A percentile compares a stretch with the other conserved stretches of the same genome.
These are phyloP conservation scores for Sequoia sempervirens DNA, from an alignment of 75 land plant species.

Conservation along the genomic window DNA sequence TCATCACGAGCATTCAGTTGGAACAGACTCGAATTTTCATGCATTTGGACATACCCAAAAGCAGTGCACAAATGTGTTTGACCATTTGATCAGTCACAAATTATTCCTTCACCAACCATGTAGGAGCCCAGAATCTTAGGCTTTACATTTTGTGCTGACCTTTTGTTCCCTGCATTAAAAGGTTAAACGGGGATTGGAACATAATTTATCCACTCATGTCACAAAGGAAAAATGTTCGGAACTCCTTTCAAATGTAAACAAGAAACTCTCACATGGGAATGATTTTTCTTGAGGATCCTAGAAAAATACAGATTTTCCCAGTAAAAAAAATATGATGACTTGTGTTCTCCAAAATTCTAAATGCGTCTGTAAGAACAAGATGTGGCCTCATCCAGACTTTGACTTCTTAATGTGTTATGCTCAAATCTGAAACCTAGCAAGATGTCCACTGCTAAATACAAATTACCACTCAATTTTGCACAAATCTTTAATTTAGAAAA, in stretches of 20 bases:
- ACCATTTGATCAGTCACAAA: slow-evolving; percentile 29
- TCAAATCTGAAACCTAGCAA: not conserved
- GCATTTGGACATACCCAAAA: slow-evolving; percentile 9
- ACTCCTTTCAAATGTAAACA: not conserved
- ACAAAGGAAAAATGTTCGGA: not conserved
- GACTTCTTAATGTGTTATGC: not conserved
- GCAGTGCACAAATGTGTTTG: slow-evolving; percentile 27
- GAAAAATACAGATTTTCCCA: not conserved
- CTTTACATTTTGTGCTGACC: not conserved
- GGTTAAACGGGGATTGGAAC: not conserved
- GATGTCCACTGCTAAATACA: not conserved
- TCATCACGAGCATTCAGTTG: not conserved
- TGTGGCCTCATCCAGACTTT: not conserved
- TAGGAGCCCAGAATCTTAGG: not conserved
- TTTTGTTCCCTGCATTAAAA: not conserved
- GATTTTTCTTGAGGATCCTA: not conserved
- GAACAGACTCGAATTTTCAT: not conserved
- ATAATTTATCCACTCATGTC: not conserved
- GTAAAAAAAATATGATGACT: not conserved
- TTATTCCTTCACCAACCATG: slow-evolving; percentile 2
- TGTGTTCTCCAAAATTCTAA: not conserved
- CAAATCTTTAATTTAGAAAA: not conserved
- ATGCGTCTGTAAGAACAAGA: not conserved
- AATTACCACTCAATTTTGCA: not conserved
- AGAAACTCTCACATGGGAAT: not conserved